Evolutionary conservation across 495 filamentous ascomycete genomes (phyloP).

Genomic region (Daldinia concentrica): DNA sequence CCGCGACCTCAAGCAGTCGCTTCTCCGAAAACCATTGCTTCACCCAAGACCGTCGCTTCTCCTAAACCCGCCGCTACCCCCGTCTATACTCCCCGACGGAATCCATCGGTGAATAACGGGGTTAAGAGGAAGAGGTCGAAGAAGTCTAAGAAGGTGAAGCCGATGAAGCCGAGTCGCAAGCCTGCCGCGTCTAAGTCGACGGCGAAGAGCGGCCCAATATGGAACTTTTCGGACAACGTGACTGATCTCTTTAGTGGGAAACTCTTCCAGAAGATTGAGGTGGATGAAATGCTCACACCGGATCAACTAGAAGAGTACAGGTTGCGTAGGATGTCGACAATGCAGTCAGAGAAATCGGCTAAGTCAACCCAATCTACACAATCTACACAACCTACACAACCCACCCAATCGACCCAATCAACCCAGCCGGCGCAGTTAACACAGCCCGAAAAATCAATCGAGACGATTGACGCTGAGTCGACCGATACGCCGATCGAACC

Average conservation of each 20-base stretch:
- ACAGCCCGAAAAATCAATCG: slow-evolving; percentile 30
- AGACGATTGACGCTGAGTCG: slow-evolving; percentile 43
- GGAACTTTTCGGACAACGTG: slow-evolving; percentile 59
- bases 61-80: slow-evolving; percentile 15
- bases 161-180: slow-evolving; percentile 43
- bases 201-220: slow-evolving; percentile 49
- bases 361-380: background rate
- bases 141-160: slow-evolving; percentile 44
- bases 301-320: slow-evolving; percentile 51
- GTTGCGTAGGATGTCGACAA: slow-evolving; percentile 47
- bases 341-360: slow-evolving; percentile 31
- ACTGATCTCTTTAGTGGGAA: slow-evolving; percentile 57
- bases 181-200: slow-evolving; percentile 46
- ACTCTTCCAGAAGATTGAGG: slow-evolving; percentile 58
- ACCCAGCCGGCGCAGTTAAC: slow-evolving; percentile 5
- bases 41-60: background rate
- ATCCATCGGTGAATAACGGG: slow-evolving; percentile 12
- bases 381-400: background rate
- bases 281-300: slow-evolving; percentile 63
- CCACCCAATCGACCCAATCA: background rate
- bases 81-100: slow-evolving; percentile 20
- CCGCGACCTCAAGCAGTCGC: background rate
- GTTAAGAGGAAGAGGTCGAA: slow-evolving; percentile 57
- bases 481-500: slow-evolving; percentile 50
- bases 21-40: background rate